Base-by-base conservation (phyloP, 1,284 basidiomycete genomes). In the Trichosporon faecale region DNA sequence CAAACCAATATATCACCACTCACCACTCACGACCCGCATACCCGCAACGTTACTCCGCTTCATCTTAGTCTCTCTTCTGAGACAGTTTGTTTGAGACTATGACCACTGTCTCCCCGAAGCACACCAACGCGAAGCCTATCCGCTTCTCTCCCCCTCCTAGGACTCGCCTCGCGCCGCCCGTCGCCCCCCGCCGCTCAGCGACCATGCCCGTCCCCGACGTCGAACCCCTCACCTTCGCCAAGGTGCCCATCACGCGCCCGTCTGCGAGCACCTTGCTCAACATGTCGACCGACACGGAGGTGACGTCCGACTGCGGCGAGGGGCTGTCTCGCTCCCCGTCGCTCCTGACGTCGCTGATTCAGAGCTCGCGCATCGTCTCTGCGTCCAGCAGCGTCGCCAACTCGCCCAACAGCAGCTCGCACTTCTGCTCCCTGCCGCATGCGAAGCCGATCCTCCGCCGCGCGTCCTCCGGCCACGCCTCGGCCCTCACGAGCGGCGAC, bases 271-370 rank as follows among this genome's bases (percentile, higher is more conserved):
- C 61, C n/a, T 29, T 61, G 11, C 57, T 61, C 29, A 61, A 31
- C 57, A 27, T 40, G 31, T 65, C 67, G 25, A 72, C 73, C 52
- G 73, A 74, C 69, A 68, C 65, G 52, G 70, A 74, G 55, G 64
- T 31, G 60, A 44, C n/a, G 31, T 27, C 55, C n/a, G 73, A 70
- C 64, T 29, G 25, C 37, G 64, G 27, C 23, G 57, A 31, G 25
- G 16, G 9, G 16, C 71, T 74, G 21, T 72, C 69, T 8, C 67
- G 73, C 31, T 70, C 69, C 18, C 73, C 73, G 0, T 70, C 69
- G 12, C 73, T 74, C 18, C 71, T 74, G 64, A 74, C 73, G 29
- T 70, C 67, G 23, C 60, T 74, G 31, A 74, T 74, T n/a, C 73
- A 68, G 64, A 52, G 52, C 31, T 35, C 46, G 46, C 57, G 57